Conservation (phyloP, 1,139 yeast genomes). For the Candida sp. region DNA sequence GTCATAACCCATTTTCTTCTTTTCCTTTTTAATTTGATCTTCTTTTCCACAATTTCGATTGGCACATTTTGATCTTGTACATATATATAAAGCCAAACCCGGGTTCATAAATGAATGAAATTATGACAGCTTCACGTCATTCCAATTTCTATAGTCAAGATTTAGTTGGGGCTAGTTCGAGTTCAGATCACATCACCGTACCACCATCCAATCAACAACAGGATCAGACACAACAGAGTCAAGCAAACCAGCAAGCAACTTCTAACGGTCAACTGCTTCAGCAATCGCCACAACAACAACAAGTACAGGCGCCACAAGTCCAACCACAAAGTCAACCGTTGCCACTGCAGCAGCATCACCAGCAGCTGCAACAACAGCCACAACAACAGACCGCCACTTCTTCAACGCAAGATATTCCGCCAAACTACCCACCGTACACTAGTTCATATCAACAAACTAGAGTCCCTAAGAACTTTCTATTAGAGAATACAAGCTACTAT, state of each 20-base stretch:
- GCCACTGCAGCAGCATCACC: constrained; percentile 3
- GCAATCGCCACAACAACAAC: constrained; percentile 3
- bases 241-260: neutral
- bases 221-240: neutral
- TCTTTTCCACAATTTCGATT: neutral
- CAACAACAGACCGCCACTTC: constrained; percentile 1
- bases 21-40: neutral
- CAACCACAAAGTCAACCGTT: constrained; percentile 2
- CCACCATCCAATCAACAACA: constrained; percentile 5
- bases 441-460: constrained; percentile 8
- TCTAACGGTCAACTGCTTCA: neutral
- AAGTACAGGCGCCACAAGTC: constrained; percentile 4
- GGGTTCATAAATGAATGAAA: constrained; percentile 14
- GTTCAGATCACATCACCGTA: constrained; percentile 14
- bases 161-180: constrained; percentile 14
- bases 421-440: constrained; percentile 8
- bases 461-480: constrained; percentile 14
- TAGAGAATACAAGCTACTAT: constrained; percentile 16
- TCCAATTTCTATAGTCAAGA: constrained; percentile 18
- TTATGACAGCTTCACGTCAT: constrained; percentile 17
- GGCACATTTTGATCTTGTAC: neutral
- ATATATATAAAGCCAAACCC: neutral
- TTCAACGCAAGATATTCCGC: constrained; percentile 3
- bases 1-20: neutral
- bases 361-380: constrained; percentile 4